Evolutionary conservation across 2,329 filamentous ascomycete genomes (phyloP).

Genomic region (Nemania sp.): DNA sequence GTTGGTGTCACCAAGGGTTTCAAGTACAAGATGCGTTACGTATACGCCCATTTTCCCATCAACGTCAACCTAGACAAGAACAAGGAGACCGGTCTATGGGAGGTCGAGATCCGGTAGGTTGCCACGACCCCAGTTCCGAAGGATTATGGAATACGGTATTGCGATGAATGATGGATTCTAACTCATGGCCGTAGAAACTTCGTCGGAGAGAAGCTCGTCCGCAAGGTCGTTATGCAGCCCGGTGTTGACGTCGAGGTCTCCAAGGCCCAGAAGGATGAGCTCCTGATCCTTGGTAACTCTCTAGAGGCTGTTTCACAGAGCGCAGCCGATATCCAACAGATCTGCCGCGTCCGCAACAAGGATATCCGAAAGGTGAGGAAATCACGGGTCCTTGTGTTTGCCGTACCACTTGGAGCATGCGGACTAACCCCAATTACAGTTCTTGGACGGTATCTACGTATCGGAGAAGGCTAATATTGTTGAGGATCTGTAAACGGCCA

Average conservation of each 20-base stretch:
- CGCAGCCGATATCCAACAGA: constrained; percentile 99
- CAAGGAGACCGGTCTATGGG: constrained; percentile 84
- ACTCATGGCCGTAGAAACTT: constrained; percentile 78
- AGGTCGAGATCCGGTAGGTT: constrained; percentile 96
- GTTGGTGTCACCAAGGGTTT: constrained; percentile 98
- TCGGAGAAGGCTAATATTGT: constrained; percentile 97
- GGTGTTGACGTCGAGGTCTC: constrained; percentile 93
- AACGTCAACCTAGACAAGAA: constrained; percentile 99
- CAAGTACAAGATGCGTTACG: constrained; percentile 99
- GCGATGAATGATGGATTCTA: constrained; percentile 45
- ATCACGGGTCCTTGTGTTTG: not conserved
- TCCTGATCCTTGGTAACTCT: constrained; percentile 91
- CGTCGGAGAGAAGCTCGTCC: constrained; percentile 99
- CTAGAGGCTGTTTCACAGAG: constrained; percentile 98
- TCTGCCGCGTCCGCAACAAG: constrained; percentile 99
- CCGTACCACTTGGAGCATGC: not conserved
- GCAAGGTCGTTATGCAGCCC: constrained; percentile 86
- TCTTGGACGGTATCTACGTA: constrained; percentile 99
- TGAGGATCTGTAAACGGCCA: constrained; percentile 69
- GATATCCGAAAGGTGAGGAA: constrained; percentile 96
- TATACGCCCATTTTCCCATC: constrained; percentile 99
- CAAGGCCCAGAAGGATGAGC: constrained; percentile 96
- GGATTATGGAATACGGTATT: constrained; percentile 26
- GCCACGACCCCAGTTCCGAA: constrained; percentile 28
- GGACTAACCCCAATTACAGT: constrained; percentile 65